These are phyloP conservation scores for Colletotrichum tabaci DNA, from an alignment of 2,329 filamentous ascomycete genomes.

Conservation along the genomic window DNA sequence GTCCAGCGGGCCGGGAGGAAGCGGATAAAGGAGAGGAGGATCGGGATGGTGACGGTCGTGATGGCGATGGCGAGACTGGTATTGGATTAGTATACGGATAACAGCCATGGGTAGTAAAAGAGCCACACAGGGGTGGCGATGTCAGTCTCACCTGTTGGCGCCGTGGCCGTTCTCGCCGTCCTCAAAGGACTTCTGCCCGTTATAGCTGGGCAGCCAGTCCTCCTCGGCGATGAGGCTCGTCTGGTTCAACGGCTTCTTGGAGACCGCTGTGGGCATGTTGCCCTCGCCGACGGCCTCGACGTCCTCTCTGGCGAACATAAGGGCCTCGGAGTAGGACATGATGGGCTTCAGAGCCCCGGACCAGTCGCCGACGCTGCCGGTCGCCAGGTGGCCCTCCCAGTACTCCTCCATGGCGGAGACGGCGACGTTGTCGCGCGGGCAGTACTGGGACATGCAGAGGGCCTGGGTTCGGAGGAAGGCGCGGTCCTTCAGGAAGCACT, in stretches of 20 bases:
- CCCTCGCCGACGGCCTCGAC: conserved; percentile 18
- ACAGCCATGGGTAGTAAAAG: no score
- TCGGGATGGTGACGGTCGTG: conserved; percentile 46
- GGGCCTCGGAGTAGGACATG: conserved; percentile 44
- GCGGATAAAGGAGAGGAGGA: conserved; percentile 49
- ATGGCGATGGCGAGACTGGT: conserved; percentile 47
- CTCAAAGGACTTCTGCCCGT: conserved; percentile 66
- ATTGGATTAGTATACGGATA: not conserved
- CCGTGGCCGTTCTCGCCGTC: conserved; percentile 55
- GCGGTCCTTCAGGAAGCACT: conserved; percentile 49
- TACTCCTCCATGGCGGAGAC: conserved; percentile 48
- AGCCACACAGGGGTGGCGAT: no score
- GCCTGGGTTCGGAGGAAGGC: conserved; percentile 52
- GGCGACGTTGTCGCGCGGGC: conserved; percentile 40
- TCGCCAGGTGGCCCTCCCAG: conserved; percentile 51
- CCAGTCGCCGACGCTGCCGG: conserved; percentile 47
- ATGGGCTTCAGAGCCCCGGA: conserved; percentile 44
- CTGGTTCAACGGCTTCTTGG: conserved; percentile 47
- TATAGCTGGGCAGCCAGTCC: conserved; percentile 60
- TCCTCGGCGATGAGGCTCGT: conserved; percentile 50
- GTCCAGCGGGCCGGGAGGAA: conserved; percentile 46
- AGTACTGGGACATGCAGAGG: conserved; percentile 52
- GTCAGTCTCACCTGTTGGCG: conserved; percentile 20
- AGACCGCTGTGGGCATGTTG: conserved; percentile 14
- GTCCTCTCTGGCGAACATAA: conserved; percentile 22